Base-by-base conservation (phyloP, 345 rosid genomes). In the Citrus hindsii region DNA sequence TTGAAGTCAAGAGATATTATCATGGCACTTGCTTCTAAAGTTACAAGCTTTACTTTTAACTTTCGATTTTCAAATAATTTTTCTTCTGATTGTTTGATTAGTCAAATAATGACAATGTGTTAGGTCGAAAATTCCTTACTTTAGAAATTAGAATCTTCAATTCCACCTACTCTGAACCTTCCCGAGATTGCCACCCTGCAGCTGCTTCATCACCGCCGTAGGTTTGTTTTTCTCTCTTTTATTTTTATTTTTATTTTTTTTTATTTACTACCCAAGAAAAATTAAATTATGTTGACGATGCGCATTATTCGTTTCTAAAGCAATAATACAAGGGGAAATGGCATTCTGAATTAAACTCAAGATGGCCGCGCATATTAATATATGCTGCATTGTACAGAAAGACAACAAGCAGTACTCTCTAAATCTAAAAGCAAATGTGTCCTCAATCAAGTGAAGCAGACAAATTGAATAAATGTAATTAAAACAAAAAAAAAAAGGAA, bases 41-140 rank as follows among this genome's bases (percentile, higher is more conserved):
- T 46, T 69, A 61, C 66, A 22, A 19, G 16, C 22, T 53, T 48
- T 21, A 33, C 24, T 38, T 56, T 56, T 10, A 12, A 25, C 5
- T 65, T 65, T 33, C 37, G 2, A 3, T 18, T 37, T n/a, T 28
- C 5, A 24, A 19, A 25, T 28, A 18, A 3, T 14, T 25, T 38
- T 32, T 70, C 51, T 59, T 69, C 35, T 78, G 22, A 24, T 19
- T 22, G 27, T 71, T 62, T 71, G 82, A 66, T 71, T 78, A 71
- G 82, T 85, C 87, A 81, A 85, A 72, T 68, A 72, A 80, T 66
- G 84, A 64, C 55, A 78, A 72, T 3, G 76, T 22, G 71, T 81
- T 88, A 76, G 86, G 86, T 85, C 32, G 62, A 59, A 75, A 61
- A 9, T 67, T 35, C n/a, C 9, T 24, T 53, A 58, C 22, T 22